phyloP scores from a whole-genome alignment of 371 early-diverging fungal genomes.

The Actinomucor elegans region DNA sequence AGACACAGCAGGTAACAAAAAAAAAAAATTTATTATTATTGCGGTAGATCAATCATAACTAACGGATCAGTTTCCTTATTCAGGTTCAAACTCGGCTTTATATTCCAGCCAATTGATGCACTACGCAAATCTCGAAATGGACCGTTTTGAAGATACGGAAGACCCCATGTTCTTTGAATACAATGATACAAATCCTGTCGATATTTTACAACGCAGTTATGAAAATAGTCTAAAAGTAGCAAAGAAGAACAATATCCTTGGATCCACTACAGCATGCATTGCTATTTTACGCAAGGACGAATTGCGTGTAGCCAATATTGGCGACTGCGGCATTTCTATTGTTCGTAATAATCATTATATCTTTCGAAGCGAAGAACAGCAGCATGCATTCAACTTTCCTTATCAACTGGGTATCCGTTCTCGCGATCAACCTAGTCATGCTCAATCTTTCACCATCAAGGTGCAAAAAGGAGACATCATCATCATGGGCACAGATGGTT shows the following conservation, averaged over 20 bases:
- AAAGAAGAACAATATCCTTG: conserved; percentile 67
- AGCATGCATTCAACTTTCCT: conserved; percentile 83
- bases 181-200: conserved; percentile 74
- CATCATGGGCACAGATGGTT: conserved; percentile 76
- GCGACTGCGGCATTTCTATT: conserved; percentile 90
- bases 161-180: conserved; percentile 57
- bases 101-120: conserved; percentile 93
- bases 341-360: conserved; percentile 84
- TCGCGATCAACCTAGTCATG: conserved; percentile 66
- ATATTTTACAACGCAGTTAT: conserved; percentile 78
- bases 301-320: conserved; percentile 89
- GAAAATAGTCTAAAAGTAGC: conserved; percentile 71
- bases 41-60: conserved; percentile 1
- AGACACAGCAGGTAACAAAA: conserved; percentile 37
- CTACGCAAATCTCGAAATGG: conserved; percentile 79
- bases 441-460: conserved; percentile 75
- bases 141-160: conserved; percentile 61
- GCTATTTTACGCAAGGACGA: conserved; percentile 88
- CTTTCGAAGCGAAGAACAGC: conserved; percentile 91
- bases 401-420: conserved; percentile 77
- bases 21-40: conserved; percentile 1
- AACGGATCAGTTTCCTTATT: conserved; percentile 15
- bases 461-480: conserved; percentile 79
- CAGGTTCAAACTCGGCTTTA: conserved; percentile 84
- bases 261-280: conserved; percentile 89